phyloP scores from a whole-genome alignment of 2,329 filamentous ascomycete species.

The Fusarium albosuccineum region DNA sequence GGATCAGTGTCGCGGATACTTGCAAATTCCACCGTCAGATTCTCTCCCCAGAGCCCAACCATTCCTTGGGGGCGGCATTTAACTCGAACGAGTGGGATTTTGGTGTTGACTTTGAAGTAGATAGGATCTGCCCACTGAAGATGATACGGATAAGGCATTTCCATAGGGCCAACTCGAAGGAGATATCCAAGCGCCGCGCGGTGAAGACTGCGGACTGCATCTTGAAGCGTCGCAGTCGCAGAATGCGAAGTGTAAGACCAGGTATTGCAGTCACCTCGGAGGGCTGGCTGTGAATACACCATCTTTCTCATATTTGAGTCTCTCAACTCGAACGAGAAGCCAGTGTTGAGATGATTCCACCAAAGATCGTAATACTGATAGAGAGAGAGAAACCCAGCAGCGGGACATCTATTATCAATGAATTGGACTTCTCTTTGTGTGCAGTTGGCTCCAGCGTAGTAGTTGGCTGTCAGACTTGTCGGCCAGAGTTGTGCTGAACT shows the following conservation, averaged over 20 bases:
- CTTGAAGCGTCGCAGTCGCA: not conserved
- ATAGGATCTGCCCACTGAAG: not conserved
- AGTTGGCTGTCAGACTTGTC: too few species aligned
- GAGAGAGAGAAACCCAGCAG: conserved; percentile 3
- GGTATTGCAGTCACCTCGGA: not conserved
- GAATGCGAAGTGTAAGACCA: not conserved
- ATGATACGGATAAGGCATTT: not conserved
- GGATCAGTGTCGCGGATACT: not conserved
- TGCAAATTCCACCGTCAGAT: not conserved
- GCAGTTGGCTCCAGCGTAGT: too few species aligned
- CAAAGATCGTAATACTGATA: conserved; percentile 5
- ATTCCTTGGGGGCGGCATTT: not conserved
- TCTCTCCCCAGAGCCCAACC: not conserved
- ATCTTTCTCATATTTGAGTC: not conserved
- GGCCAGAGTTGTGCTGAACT: too few species aligned
- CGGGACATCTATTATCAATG: conserved; percentile 5
- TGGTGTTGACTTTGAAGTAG: not conserved
- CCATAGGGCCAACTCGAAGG: not conserved
- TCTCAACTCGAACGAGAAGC: not conserved
- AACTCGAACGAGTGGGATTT: not conserved
- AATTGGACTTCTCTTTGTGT: not conserved
- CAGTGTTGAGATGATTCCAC: not conserved
- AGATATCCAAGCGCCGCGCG: not conserved
- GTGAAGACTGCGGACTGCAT: not conserved
- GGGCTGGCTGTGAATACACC: not conserved